phyloP scores from a whole-genome alignment of 257 asterid species.

The Ajuga chamaepitys region DNA sequence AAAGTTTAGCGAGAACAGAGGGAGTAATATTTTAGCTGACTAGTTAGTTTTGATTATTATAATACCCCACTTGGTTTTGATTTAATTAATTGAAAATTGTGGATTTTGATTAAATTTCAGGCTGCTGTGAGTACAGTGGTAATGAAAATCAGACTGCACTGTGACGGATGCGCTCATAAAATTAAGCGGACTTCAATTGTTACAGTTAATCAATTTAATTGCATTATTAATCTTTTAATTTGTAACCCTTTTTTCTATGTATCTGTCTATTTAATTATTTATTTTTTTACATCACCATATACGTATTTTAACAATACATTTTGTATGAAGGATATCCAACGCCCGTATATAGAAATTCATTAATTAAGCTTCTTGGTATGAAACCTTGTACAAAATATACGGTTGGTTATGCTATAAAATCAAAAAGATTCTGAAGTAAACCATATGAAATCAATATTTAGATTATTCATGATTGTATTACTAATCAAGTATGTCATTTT shows the following conservation, averaged over 20 bases:
- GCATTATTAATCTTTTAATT: neutral
- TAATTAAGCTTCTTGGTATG: too few relatives aligned
- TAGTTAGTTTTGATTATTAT: neutral
- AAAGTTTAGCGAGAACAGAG: too few relatives aligned
- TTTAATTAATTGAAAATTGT: neutral
- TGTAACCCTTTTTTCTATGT: too few relatives aligned
- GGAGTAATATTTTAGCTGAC: conserved; percentile 3
- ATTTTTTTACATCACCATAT: too few relatives aligned
- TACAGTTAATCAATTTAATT: neutral
- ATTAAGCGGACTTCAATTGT: conserved; percentile 24
- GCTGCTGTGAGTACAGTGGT: conserved; percentile 51
- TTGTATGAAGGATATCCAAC: neutral
- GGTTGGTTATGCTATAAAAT: too few relatives aligned
- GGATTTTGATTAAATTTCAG: conserved; percentile 25
- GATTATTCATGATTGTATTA: neutral
- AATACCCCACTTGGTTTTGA: neutral
- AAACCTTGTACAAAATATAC: too few relatives aligned
- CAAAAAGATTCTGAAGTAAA: too few relatives aligned
- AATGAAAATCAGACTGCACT: conserved; percentile 68
- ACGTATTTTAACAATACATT: neutral
- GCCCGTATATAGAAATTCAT: too few relatives aligned
- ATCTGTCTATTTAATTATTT: too few relatives aligned
- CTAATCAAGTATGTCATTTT: neutral
- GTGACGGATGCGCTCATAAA: conserved; percentile 86
- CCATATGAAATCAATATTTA: too few relatives aligned